Percentiles rank a stretch among this genome's conserved stretches.
Conservation (phyloP, 257 asterid genomes). For the Gentiana macrophylla region DNA sequence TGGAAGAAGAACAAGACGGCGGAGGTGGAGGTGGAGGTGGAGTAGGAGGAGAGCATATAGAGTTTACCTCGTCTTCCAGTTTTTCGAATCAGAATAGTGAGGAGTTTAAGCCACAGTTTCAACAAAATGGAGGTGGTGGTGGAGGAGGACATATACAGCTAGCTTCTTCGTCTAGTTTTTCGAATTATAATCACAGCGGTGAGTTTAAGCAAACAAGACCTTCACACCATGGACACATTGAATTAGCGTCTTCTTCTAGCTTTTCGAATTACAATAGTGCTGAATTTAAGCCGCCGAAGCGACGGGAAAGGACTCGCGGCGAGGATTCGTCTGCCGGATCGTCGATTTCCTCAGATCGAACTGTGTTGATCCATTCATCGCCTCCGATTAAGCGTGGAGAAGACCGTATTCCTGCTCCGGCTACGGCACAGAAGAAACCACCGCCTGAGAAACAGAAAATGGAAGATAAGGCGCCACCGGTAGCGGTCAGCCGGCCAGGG, state of each 20-base stretch:
- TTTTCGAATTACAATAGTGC: slow-evolving; percentile 21
- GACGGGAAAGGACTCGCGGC: slow-evolving; percentile 12
- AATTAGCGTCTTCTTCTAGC: slow-evolving; percentile 1
- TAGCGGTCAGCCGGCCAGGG: slow-evolving; percentile 15
- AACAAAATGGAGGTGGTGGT: not conserved
- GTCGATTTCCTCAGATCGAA: slow-evolving; percentile 38
- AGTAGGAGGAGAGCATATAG: no score
- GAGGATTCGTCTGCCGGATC: slow-evolving; percentile 39
- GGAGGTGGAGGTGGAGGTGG: not conserved
- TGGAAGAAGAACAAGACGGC: not conserved
- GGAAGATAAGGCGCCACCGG: slow-evolving; percentile 17
- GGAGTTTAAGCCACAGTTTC: slow-evolving; percentile 2
- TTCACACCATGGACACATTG: not conserved
- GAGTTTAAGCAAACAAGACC: not conserved
- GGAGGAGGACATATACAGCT: not conserved
- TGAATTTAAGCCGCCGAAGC: slow-evolving; percentile 35
- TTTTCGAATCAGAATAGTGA: not conserved
- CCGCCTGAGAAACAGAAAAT: slow-evolving; percentile 10
- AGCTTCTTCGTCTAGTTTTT: not conserved
- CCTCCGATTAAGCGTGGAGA: slow-evolving; percentile 16
- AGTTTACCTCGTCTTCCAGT: no score
- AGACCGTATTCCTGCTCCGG: slow-evolving; percentile 10
- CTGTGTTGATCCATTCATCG: slow-evolving; percentile 24
- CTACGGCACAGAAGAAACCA: slow-evolving; percentile 5
- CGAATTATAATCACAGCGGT: slow-evolving; percentile 4